These are phyloP conservation scores for Sutorius australiensis DNA, from an alignment of 768 basidiomycete genomes.

Conservation along the genomic window DNA sequence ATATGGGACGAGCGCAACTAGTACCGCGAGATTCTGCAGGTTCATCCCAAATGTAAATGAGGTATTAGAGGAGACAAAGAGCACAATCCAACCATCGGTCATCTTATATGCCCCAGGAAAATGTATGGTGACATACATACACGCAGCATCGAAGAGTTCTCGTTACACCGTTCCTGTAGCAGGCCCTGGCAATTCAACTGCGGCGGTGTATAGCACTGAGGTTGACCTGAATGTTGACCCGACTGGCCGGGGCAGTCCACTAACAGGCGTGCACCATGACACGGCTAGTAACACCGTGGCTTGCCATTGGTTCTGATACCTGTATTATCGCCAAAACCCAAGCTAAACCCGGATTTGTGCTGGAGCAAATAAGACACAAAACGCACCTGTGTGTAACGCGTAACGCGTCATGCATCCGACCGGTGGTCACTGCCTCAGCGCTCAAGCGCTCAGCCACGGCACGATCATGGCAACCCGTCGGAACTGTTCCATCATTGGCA, in stretches of 20 bases:
- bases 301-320: background rate
- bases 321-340: background rate
- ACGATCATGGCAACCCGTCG: too few species aligned
- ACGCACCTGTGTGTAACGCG: too few species aligned
- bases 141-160: background rate
- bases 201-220: background rate
- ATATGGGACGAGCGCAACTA: conserved; percentile 5
- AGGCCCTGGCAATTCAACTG: too few species aligned
- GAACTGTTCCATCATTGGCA: too few species aligned
- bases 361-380: too few species aligned
- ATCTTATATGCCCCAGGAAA: conserved; percentile 1
- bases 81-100: background rate
- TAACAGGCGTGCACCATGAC: background rate
- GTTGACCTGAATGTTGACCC: background rate
- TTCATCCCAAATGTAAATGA: background rate
- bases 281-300: background rate
- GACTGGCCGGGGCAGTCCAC: background rate
- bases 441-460: too few species aligned
- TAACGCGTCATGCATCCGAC: too few species aligned
- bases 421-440: too few species aligned
- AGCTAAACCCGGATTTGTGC: background rate
- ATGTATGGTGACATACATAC: background rate
- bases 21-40: conserved; percentile 3
- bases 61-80: too few species aligned
- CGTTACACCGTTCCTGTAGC: background rate